These are phyloP conservation scores for Aphanomyces astaci DNA, from an alignment of 352 stramenopile species.

Conservation along the genomic window DNA sequence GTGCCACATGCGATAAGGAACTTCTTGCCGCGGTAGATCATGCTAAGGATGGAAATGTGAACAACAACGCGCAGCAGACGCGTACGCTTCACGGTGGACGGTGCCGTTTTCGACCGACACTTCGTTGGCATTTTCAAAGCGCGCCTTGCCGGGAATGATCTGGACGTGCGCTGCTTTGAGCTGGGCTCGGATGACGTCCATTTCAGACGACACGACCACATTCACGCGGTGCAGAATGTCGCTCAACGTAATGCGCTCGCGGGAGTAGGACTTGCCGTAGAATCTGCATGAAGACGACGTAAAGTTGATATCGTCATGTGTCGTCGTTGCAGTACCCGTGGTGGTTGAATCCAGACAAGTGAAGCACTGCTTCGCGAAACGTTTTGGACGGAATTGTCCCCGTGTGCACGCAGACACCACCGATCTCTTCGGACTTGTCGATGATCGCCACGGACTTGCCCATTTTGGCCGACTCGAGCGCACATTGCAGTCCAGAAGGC, in stretches of 20 bases:
- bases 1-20: constrained; percentile 83
- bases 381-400: constrained; percentile 85
- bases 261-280: constrained; percentile 79
- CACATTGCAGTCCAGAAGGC: constrained; percentile 77
- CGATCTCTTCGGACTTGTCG: constrained; percentile 52
- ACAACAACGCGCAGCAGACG: neutral
- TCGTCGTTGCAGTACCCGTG: constrained; percentile 37
- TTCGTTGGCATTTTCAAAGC: constrained; percentile 69
- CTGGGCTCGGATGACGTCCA: constrained; percentile 76
- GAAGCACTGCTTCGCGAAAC: constrained; percentile 85
- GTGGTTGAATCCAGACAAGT: constrained; percentile 85
- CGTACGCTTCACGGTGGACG: constrained; percentile 27
- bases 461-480: constrained; percentile 75
- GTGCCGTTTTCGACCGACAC: constrained; percentile 43
- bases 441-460: constrained; percentile 73
- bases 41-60: neutral
- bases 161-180: constrained; percentile 68
- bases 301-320: neutral
- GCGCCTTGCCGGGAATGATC: constrained; percentile 56
- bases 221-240: constrained; percentile 78
- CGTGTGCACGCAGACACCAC: constrained; percentile 66
- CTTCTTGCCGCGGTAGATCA: constrained; percentile 57
- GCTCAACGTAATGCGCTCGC: constrained; percentile 75
- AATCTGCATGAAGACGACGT: constrained; percentile 30
- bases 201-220: constrained; percentile 62